A percentile compares a stretch with the other conserved stretches of the same genome.
Evolutionary conservation across 2,329 filamentous ascomycete species (phyloP).

Genomic region (Xylariomycetidae sp.): DNA sequence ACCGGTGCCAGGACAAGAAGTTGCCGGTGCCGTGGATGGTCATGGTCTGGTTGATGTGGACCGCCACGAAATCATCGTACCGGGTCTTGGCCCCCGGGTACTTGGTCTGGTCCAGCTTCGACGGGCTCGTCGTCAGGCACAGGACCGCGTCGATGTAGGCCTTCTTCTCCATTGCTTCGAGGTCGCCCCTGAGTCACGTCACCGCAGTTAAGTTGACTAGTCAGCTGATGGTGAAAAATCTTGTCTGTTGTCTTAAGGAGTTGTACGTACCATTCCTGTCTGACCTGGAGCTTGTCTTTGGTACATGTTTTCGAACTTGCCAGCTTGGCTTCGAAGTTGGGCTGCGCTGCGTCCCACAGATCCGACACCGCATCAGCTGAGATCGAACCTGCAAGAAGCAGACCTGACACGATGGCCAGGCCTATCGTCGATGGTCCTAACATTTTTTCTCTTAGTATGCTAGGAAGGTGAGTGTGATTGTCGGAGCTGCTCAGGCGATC

Average conservation of each 20-base stretch:
- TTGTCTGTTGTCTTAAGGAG: too few species aligned
- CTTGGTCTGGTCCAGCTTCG: constrained; percentile 15
- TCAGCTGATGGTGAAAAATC: too few species aligned
- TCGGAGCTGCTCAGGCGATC: too few species aligned
- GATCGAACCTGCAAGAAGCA: constrained; percentile 7
- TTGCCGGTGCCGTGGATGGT: constrained; percentile 20
- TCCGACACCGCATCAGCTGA: constrained; percentile 18
- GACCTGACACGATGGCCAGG: constrained; percentile 3
- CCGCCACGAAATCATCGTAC: constrained; percentile 29
- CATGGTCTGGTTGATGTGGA: constrained; percentile 25
- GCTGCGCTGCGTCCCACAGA: constrained; percentile 17
- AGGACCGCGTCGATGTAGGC: constrained; percentile 22
- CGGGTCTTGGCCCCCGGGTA: constrained; percentile 22
- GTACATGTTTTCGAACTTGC: constrained; percentile 18
- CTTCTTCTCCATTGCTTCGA: constrained; percentile 11
- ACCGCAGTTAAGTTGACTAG: too few species aligned
- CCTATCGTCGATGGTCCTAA: too few species aligned
- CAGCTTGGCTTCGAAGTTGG: constrained; percentile 17
- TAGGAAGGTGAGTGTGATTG: too few species aligned
- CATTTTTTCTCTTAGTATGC: too few species aligned
- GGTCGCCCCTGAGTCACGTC: constrained; percentile 11
- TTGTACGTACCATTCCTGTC: constrained; percentile 18
- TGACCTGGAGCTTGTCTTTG: constrained; percentile 17
- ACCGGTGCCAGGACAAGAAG: constrained; percentile 24
- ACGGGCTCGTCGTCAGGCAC: constrained; percentile 18